Percentiles rank a stretch among this genome's conserved stretches.
Conservation (phyloP, 2,329 filamentous ascomycete species). For the Aspergillus brasiliensis region DNA sequence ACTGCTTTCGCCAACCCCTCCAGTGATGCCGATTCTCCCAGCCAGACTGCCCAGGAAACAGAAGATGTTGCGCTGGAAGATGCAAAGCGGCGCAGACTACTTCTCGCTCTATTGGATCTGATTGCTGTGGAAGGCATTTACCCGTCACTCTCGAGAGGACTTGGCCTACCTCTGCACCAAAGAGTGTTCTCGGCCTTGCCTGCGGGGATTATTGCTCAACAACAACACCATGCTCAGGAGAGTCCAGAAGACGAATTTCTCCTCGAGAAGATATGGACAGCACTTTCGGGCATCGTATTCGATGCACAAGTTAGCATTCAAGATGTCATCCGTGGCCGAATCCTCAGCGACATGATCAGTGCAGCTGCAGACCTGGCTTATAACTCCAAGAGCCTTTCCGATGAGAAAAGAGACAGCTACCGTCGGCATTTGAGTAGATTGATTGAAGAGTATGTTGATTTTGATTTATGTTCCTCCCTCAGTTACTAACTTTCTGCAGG, state of each 20-base stretch:
- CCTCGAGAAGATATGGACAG: slow-evolving; percentile 33
- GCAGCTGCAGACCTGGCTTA: slow-evolving; percentile 42
- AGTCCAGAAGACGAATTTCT: slow-evolving; percentile 32
- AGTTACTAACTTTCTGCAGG: slow-evolving; percentile 28
- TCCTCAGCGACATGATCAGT: slow-evolving; percentile 45
- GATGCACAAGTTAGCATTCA: slow-evolving; percentile 41
- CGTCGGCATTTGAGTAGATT: slow-evolving; percentile 30
- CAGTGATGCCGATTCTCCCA: slow-evolving; percentile 11
- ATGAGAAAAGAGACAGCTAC: slow-evolving; percentile 22
- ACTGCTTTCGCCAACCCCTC: slow-evolving; percentile 33
- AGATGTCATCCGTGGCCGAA: slow-evolving; percentile 40
- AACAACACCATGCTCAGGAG: slow-evolving; percentile 22
- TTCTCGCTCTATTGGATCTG: slow-evolving; percentile 46
- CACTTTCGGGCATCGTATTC: slow-evolving; percentile 33
- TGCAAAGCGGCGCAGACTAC: slow-evolving; percentile 42
- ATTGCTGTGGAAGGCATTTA: slow-evolving; percentile 50
- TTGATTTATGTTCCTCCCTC: neutral
- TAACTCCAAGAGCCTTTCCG: slow-evolving; percentile 31
- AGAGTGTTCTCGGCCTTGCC: slow-evolving; percentile 48
- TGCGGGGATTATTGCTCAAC: slow-evolving; percentile 45
- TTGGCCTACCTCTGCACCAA: slow-evolving; percentile 47
- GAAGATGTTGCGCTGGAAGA: slow-evolving; percentile 41
- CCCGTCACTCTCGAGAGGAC: slow-evolving; percentile 45
- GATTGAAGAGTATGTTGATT: slow-evolving; percentile 39
- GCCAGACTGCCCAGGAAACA: slow-evolving; percentile 7